phyloP scores from a whole-genome alignment of 2,329 filamentous ascomycete genomes.

The Penicillium sp. region DNA sequence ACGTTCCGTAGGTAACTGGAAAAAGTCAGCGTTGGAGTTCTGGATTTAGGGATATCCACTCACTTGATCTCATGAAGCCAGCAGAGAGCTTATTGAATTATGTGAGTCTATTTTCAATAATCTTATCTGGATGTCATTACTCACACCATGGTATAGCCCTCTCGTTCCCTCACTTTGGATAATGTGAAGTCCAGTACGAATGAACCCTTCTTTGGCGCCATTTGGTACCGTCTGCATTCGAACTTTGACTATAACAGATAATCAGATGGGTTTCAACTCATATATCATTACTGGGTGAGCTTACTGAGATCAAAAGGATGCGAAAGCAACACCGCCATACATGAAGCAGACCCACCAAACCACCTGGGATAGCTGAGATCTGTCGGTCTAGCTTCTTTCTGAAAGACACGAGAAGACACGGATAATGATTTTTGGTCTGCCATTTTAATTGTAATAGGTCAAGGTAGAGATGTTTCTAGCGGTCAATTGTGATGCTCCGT shows the following conservation, averaged over 20 bases:
- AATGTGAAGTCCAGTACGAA: conserved; percentile 18
- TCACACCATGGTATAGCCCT: conserved; percentile 23
- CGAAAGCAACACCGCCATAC: conserved; percentile 28
- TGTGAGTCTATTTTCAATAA: not conserved
- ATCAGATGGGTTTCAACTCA: not conserved
- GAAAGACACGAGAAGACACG: not conserved
- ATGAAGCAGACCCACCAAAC: conserved; percentile 29
- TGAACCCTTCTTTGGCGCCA: conserved; percentile 12
- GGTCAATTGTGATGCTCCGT: not conserved
- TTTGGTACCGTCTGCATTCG: conserved; percentile 23
- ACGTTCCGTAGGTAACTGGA: conserved; percentile 28
- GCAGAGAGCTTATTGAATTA: conserved; percentile 18
- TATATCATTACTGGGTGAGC: not conserved
- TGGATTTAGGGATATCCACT: not conserved
- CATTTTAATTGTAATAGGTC: not conserved
- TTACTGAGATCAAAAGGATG: conserved; percentile 27
- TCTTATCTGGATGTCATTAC: not conserved
- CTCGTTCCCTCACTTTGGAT: conserved; percentile 17
- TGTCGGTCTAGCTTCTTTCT: not conserved
- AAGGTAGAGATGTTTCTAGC: not conserved
- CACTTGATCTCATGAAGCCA: conserved; percentile 24
- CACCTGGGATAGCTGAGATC: conserved; percentile 17
- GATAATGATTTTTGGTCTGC: not conserved
- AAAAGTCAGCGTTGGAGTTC: not conserved
- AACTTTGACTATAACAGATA: conserved; percentile 21